Base-by-base conservation (phyloP, 768 basidiomycete species). In the Termitomyces eurrhizus region DNA sequence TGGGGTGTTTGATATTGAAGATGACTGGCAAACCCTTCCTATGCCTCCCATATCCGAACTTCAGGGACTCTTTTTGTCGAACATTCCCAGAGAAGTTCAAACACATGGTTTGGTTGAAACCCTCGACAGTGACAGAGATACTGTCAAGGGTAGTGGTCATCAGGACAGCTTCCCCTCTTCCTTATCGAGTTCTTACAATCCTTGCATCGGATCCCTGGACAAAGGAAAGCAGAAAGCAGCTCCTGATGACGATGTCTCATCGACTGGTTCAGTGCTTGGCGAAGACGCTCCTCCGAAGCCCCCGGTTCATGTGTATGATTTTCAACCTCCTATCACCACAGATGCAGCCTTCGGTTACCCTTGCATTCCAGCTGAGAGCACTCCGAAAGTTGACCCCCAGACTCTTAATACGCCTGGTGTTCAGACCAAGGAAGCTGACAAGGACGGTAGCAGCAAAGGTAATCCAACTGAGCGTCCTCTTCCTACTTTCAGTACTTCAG, bases 101-200 rank as follows among this genome's bases (percentile, higher is more conserved):
- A 81, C 85, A 4, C 87, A 88, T 72, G 88, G 85, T 3, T 89
- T 82, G 67, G 83, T 89, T 13, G 86, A 88, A 70, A 75, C 79
- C 39, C 68, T 89, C 35, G 73, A 70, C 32, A 78, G 74, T 52
- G 77, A 76, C 52, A 67, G 68, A 37, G 65, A 64, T 32, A 73
- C 77, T 35, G 65, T 64, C 14, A 64, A 68, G 33, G 67, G 64
- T n/a, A 68, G 57, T 3, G 67, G 70, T 12, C 65, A 66, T 39
- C 68, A 68, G 21, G 68, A 69, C 12, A 73, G 72, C 24, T 74
- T 71, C n/a, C 67, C 59, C n/a, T 77, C 75, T 18, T 75, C 76
- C 11, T 55, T 62, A 26, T 76, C 60, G 65, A 68, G 52, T 12
- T 56, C 50, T 12, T 57, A 33, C 8, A 57, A 55, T 46, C 61